Percentiles rank a stretch among this genome's conserved stretches.
Evolutionary conservation across 2,329 filamentous ascomycete genomes (phyloP).

Genomic region (Ustulina deusta): DNA sequence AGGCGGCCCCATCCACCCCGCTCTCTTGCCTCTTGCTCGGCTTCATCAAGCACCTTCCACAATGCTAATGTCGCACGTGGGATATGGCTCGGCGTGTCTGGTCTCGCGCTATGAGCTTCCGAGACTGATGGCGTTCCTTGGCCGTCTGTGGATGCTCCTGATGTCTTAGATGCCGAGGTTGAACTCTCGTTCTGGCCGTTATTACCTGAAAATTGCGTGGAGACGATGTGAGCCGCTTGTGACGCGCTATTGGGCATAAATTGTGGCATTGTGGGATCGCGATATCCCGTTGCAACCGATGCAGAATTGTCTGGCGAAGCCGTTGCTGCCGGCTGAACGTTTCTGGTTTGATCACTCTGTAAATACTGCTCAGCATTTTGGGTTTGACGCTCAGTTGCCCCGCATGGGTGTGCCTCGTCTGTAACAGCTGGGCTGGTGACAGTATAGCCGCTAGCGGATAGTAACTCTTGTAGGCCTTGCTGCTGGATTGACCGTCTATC

Average conservation of each 20-base stretch:
- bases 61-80: slow-evolving; percentile 55
- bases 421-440: slow-evolving; percentile 48
- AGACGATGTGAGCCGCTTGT: slow-evolving; percentile 20
- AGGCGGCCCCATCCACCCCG: slow-evolving; percentile 85
- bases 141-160: background rate
- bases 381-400: background rate
- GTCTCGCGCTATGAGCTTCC: slow-evolving; percentile 31
- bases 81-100: slow-evolving; percentile 49
- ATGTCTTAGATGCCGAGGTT: background rate
- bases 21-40: slow-evolving; percentile 75
- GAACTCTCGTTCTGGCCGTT: background rate
- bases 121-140: slow-evolving; percentile 9
- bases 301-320: slow-evolving; percentile 18
- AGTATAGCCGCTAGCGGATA: slow-evolving; percentile 60
- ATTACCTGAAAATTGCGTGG: background rate
- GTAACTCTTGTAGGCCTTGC: slow-evolving; percentile 55
- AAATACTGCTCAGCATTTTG: slow-evolving; percentile 1
- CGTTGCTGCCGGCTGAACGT: background rate
- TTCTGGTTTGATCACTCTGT: background rate
- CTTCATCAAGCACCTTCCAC: slow-evolving; percentile 70
- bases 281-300: slow-evolving; percentile 46
- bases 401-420: slow-evolving; percentile 35
- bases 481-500: slow-evolving; percentile 41
- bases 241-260: slow-evolving; percentile 69
- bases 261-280: slow-evolving; percentile 76